These are phyloP conservation scores for Nigrograna mackinnonii DNA, from an alignment of 2,329 filamentous ascomycete species.

Conservation along the genomic window DNA sequence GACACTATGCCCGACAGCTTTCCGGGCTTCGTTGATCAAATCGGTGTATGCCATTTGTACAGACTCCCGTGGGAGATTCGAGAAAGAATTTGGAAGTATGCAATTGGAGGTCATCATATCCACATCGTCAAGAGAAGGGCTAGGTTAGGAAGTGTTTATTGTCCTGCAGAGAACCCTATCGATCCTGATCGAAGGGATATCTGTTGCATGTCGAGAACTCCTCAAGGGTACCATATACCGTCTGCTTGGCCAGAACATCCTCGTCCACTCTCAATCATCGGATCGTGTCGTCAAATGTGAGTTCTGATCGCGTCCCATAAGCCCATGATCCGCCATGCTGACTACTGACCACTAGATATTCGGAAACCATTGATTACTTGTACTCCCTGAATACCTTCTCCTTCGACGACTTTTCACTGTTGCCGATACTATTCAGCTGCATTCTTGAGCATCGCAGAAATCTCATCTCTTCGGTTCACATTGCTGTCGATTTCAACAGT, in stretches of 20 bases:
- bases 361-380: slow-evolving; percentile 7
- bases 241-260: slow-evolving; percentile 3
- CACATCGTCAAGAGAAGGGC: slow-evolving; percentile 10
- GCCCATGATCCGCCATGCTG: background rate
- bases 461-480: slow-evolving; percentile 6
- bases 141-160: slow-evolving; percentile 9
- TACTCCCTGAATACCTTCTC: slow-evolving; percentile 11
- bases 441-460: slow-evolving; percentile 4
- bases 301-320: background rate
- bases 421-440: slow-evolving; percentile 1
- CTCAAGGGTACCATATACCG: slow-evolving; percentile 2
- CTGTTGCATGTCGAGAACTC: slow-evolving; percentile 2
- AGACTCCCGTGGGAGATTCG: slow-evolving; percentile 8
- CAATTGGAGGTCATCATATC: slow-evolving; percentile 11
- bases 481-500: background rate
- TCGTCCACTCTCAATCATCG: slow-evolving; percentile 4
- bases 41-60: slow-evolving; percentile 3
- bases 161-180: slow-evolving; percentile 2
- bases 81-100: slow-evolving; percentile 2
- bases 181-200: slow-evolving; percentile 1
- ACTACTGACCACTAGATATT: slow-evolving; percentile 7
- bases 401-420: slow-evolving; percentile 7
- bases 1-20: no score
- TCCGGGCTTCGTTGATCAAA: no score
- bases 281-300: slow-evolving; percentile 11